Evolutionary conservation across 176 grass and related monocot genomes (phyloP).

Genomic region (Juncus inflexus): DNA sequence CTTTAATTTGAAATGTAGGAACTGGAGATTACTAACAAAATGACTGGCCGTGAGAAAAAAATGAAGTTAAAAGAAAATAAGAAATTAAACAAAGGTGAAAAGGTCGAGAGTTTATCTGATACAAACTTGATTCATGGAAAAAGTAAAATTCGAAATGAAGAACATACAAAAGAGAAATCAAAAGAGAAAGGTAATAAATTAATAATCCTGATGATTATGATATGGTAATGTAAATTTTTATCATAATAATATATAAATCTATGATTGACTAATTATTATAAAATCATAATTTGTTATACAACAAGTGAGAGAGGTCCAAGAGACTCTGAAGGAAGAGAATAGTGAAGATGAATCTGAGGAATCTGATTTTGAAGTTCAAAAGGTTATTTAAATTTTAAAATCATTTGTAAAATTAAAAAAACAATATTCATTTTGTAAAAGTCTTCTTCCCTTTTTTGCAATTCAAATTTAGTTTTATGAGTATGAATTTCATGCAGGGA

Average conservation of each 20-base stretch:
- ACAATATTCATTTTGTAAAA: background rate
- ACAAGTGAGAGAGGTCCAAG: background rate
- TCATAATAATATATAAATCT: background rate
- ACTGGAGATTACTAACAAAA: too few relatives aligned
- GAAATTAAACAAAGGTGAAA: background rate
- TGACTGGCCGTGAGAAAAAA: too few relatives aligned
- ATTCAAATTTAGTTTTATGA: too few relatives aligned
- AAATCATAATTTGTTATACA: too few relatives aligned
- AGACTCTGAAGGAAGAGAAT: background rate
- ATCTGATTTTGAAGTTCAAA: slow-evolving; percentile 3
- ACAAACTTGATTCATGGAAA: background rate
- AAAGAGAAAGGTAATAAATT: too few relatives aligned
- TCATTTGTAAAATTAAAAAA: background rate
- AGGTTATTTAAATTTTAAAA: background rate
- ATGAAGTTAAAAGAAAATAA: too few relatives aligned
- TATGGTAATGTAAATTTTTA: background rate
- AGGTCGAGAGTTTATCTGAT: background rate
- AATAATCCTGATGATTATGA: slow-evolving; percentile 5
- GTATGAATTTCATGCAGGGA: slow-evolving; percentile 1
- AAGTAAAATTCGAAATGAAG: background rate
- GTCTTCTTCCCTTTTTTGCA: background rate
- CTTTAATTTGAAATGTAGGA: too few relatives aligned
- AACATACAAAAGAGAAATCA: background rate
- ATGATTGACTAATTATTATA: too few relatives aligned
- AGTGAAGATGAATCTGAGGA: slow-evolving; percentile 6